Evolutionary conservation across 2,329 filamentous ascomycete species (phyloP).

Genomic region (Pseudocercospora musae): DNA sequence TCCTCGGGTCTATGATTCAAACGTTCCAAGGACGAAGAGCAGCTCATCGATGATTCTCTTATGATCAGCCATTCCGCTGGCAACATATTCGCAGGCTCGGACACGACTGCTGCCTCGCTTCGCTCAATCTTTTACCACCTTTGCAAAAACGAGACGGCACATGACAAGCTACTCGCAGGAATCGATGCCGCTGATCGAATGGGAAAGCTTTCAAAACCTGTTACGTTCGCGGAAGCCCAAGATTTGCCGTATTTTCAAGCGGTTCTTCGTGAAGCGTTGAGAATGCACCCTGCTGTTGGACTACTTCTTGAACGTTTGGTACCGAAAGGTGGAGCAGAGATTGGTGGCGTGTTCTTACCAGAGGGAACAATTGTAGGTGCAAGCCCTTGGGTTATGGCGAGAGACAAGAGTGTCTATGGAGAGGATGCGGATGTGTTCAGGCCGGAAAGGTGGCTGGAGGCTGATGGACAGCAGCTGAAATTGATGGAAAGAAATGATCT

Average conservation of each 20-base stretch:
- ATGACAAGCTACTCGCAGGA: conserved; percentile 35
- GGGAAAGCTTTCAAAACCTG: conserved; percentile 31
- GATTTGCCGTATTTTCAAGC: conserved; percentile 43
- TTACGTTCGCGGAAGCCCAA: conserved; percentile 34
- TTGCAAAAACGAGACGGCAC: conserved; percentile 33
- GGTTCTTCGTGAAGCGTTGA: conserved; percentile 44
- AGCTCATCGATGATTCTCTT: conserved; percentile 21
- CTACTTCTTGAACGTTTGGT: conserved; percentile 40
- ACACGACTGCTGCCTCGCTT: conserved; percentile 32
- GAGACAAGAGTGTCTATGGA: conserved; percentile 31
- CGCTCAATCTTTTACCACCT: conserved; percentile 40
- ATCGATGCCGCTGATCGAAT: conserved; percentile 29
- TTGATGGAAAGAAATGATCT: conserved; percentile 34
- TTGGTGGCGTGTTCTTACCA: conserved; percentile 37
- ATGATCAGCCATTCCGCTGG: conserved; percentile 34
- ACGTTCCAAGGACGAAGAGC: conserved; percentile 23
- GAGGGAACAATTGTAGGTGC: conserved; percentile 31
- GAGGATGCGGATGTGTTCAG: conserved; percentile 34
- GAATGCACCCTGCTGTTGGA: conserved; percentile 46
- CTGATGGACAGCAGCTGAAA: conserved; percentile 47
- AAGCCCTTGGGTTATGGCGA: conserved; percentile 37
- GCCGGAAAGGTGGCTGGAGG: conserved; percentile 37
- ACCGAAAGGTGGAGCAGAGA: conserved; percentile 37
- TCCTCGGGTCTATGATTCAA: conserved; percentile 47
- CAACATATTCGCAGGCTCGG: conserved; percentile 47